Percentiles rank a stretch among this genome's conserved stretches.
Conservation (phyloP, 768 basidiomycete species). For the Gyrodon lividus region DNA sequence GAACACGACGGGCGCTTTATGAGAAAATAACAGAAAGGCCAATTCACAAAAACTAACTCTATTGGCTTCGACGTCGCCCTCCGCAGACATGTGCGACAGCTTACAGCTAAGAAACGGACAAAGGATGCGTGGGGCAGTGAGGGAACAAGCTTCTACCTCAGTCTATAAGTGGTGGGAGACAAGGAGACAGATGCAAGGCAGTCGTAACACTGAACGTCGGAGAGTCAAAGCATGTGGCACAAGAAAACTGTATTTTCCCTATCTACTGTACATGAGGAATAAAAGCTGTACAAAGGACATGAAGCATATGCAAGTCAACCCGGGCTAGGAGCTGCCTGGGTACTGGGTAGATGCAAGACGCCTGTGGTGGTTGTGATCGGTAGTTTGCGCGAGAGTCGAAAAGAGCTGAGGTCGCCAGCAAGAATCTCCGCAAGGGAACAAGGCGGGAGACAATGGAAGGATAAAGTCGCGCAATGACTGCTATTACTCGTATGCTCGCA, state of each 20-base stretch:
- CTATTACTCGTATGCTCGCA: too few relatives aligned
- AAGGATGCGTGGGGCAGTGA: slow-evolving; percentile 13
- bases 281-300: slow-evolving; percentile 20
- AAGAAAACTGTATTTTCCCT: slow-evolving; percentile 38
- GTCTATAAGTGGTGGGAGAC: slow-evolving; percentile 21
- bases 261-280: slow-evolving; percentile 32
- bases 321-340: not conserved
- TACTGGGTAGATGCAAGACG: not conserved
- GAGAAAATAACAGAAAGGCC: slow-evolving; percentile 29
- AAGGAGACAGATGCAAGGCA: slow-evolving; percentile 25
- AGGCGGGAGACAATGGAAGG: not conserved
- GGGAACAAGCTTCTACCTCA: slow-evolving; percentile 12
- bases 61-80: slow-evolving; percentile 42
- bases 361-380: not conserved
- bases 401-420: not conserved
- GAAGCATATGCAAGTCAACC: slow-evolving; percentile 3
- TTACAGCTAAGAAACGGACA: slow-evolving; percentile 20
- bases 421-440: not conserved
- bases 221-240: slow-evolving; percentile 54
- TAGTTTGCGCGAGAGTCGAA: not conserved
- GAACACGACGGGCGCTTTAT: slow-evolving; percentile 30
- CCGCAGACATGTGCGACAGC: slow-evolving; percentile 45
- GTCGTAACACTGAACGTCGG: slow-evolving; percentile 43
- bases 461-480: not conserved
- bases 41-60: slow-evolving; percentile 47